Base-by-base conservation (phyloP, 2,329 filamentous ascomycete genomes). In the Penicillium sp. region DNA sequence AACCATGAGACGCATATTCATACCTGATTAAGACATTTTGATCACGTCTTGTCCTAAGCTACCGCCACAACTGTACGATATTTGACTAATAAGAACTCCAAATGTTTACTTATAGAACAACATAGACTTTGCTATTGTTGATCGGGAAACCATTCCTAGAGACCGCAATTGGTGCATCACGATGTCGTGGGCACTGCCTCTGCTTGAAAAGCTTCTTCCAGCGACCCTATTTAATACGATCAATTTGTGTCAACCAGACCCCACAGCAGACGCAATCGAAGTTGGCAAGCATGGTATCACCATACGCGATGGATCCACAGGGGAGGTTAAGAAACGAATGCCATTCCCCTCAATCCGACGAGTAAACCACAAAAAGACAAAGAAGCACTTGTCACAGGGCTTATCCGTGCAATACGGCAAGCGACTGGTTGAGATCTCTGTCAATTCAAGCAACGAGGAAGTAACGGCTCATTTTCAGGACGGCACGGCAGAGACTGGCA, bases 131-230 rank as follows among this genome's bases (percentile, higher is more conserved):
- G 54, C 47, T 23, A 56, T 56, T 20, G 54, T 56, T 21, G 54
- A 56, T 21, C 54, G 47, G 14, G 54, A 56, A 52, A 56, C 54
- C 5, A 21, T 42, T 3, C 47, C 54, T 2, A 40, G 47, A 52
- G 54, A 56, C 28, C 54, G 54, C 20, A 56, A 56, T 14, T 56
- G 54, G 47, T 49, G 40, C 21, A 56, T 56, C 12, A 52, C 54
- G 6, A 43, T 56, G 21, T 43, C 47, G 9, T 56, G 54, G 40
- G 40, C 54, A 3, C 24, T 52, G 28, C 40, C 54, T 18, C 40
- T 56, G 3, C 43, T 56, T n/a, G 26, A 56, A 52, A 47, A 56
- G 4, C 54, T 56, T 51, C n/a, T 56, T 18, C 54, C 47, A 9
- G 47, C 30, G 16, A 35, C 18, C 40, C n/a, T 56, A 6, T 56